Conservation (phyloP, 2,329 filamentous ascomycete genomes). For the Colletotrichum kahawae region DNA sequence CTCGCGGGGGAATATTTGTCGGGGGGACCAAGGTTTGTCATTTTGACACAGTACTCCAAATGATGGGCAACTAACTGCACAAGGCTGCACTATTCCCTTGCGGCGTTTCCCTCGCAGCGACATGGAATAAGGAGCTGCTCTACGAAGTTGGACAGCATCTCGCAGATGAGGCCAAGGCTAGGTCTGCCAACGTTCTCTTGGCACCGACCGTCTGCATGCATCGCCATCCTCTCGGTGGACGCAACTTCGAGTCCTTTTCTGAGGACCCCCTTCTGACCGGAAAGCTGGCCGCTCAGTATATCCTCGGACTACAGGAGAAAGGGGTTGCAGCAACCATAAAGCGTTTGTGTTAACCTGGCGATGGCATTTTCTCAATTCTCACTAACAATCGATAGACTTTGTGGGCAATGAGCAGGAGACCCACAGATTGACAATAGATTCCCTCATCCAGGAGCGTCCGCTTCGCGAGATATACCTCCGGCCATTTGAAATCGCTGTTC, state of each 20-base stretch:
- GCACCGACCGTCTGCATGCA: conserved; percentile 85
- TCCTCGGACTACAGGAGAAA: conserved; percentile 74
- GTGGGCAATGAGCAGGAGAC: conserved; percentile 79
- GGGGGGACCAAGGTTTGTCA: conserved; percentile 63
- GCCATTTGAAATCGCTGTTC: conserved; percentile 75
- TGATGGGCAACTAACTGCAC: background rate
- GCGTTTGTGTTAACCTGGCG: conserved; percentile 49
- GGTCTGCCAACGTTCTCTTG: conserved; percentile 75
- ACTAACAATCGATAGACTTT: conserved; percentile 52
- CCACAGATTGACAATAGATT: conserved; percentile 67
- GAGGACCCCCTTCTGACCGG: conserved; percentile 82
- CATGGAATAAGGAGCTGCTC: conserved; percentile 77
- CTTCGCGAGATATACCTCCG: conserved; percentile 75
- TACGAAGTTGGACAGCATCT: conserved; percentile 73
- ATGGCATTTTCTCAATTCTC: background rate
- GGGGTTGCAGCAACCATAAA: conserved; percentile 81
- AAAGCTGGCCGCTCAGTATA: conserved; percentile 73
- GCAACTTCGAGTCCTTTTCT: conserved; percentile 87
- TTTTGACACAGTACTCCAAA: background rate
- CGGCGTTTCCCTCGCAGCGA: conserved; percentile 78
- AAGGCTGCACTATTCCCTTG: conserved; percentile 81
- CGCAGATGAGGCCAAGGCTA: conserved; percentile 73
- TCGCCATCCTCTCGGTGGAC: conserved; percentile 79
- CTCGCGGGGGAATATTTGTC: conserved; percentile 71
- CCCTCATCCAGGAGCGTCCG: conserved; percentile 66